A percentile compares a stretch with the other conserved stretches of the same genome.
These are phyloP conservation scores for Juncus effusus DNA, from an alignment of 176 grass and related monocot genomes.

Conservation along the genomic window DNA sequence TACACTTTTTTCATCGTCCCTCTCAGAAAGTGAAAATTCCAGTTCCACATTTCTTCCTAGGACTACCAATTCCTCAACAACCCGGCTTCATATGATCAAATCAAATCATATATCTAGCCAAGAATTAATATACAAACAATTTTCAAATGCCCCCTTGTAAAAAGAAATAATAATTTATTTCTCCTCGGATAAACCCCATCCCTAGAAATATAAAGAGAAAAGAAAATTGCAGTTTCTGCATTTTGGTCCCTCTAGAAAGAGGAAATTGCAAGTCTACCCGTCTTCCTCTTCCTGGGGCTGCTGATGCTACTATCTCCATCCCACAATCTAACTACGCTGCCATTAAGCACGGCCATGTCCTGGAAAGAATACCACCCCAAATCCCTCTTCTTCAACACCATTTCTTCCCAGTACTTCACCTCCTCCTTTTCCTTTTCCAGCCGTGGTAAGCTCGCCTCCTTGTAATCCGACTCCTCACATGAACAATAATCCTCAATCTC, in stretches of 20 bases:
- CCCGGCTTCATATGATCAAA: background rate
- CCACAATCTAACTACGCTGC: conserved; percentile 58
- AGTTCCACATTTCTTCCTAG: background rate
- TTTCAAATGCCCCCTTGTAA: too few species aligned
- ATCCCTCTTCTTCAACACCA: conserved; percentile 9
- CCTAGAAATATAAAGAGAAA: too few species aligned
- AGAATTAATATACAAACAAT: too few species aligned
- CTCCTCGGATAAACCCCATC: too few species aligned
- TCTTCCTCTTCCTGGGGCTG: conserved; percentile 31
- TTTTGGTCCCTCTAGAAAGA: conserved; percentile 20
- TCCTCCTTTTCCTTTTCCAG: background rate
- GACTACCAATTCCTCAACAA: background rate
- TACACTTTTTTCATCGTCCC: conserved; percentile 18
- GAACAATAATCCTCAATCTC: conserved; percentile 4
- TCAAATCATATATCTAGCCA: background rate
- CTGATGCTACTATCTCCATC: conserved; percentile 20
- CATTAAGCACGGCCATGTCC: conserved; percentile 31
- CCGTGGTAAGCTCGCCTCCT: background rate
- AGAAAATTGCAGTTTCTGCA: background rate
- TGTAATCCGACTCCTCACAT: background rate
- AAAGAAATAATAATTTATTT: too few species aligned
- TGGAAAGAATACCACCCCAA: conserved; percentile 29
- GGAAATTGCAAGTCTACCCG: conserved; percentile 20
- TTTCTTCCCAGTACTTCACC: conserved; percentile 27
- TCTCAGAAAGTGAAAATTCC: background rate